phyloP scores from a whole-genome alignment of 305 asterid genomes.

The Stenogyne calaminthoides region DNA sequence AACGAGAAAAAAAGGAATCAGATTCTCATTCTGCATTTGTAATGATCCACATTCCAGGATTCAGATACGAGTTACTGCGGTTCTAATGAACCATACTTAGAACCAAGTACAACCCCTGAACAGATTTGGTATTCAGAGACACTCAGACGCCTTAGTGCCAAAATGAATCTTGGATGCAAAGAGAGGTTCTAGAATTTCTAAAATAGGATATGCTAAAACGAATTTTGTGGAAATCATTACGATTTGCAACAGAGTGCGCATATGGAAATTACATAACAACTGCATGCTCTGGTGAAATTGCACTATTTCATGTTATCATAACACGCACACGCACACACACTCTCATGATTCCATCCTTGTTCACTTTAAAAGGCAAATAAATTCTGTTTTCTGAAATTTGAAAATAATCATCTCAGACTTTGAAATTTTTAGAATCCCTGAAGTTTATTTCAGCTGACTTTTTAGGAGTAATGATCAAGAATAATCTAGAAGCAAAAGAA shows the following conservation, averaged over 20 bases:
- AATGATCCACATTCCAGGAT: conserved; percentile 35
- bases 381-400: neutral
- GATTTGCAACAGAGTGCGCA: conserved; percentile 20
- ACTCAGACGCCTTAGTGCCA: conserved; percentile 20
- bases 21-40: conserved; percentile 20
- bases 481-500: too few relatives aligned
- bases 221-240: conserved; percentile 16
- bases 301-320: conserved; percentile 13
- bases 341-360: neutral
- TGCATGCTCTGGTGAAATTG: conserved; percentile 18
- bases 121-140: conserved; percentile 1
- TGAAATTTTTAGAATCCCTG: neutral
- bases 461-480: too few relatives aligned
- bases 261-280: conserved; percentile 20
- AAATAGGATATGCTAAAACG: conserved; percentile 6
- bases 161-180: conserved; percentile 29
- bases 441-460: too few relatives aligned
- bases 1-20: conserved; percentile 17
- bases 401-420: neutral
- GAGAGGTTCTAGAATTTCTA: conserved; percentile 26
- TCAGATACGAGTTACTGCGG: too few relatives aligned
- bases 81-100: too few relatives aligned
- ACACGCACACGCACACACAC: neutral
- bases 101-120: conserved; percentile 6
- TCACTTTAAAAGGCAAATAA: too few relatives aligned